These are phyloP conservation scores for Sphagnum magellanicum DNA, from an alignment of 228 moss, liverwort and hornwort species.

Conservation along the genomic window DNA sequence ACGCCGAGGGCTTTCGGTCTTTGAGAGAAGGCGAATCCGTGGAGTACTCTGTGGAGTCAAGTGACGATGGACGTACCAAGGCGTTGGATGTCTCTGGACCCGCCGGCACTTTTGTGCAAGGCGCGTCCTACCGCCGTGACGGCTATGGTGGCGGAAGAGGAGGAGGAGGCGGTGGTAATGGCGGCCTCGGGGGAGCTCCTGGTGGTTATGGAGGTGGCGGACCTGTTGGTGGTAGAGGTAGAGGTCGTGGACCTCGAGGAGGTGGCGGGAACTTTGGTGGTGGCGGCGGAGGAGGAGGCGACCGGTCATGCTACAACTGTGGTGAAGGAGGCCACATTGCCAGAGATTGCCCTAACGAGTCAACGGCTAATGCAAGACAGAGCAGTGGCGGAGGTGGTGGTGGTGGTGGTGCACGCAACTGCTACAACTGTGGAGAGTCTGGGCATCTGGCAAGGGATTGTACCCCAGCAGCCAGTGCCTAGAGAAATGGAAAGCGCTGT, in stretches of 20 bases:
- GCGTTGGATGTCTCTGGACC: conserved; percentile 82
- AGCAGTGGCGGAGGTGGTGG: conserved; percentile 35
- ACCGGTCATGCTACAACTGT: conserved; percentile 90
- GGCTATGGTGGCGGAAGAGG: conserved; percentile 60
- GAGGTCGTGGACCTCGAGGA: background rate
- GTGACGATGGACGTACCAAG: conserved; percentile 90
- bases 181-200: conserved; percentile 41
- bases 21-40: conserved; percentile 84
- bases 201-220: conserved; percentile 40
- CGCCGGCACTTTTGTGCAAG: conserved; percentile 71
- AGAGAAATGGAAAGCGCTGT: conserved; percentile 6
- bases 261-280: too few relatives aligned
- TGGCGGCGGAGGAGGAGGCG: conserved; percentile 39
- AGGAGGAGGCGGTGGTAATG: conserved; percentile 35
- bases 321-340: conserved; percentile 95
- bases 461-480: conserved; percentile 52
- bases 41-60: conserved; percentile 77
- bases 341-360: conserved; percentile 72
- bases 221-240: conserved; percentile 36
- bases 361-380: conserved; percentile 56
- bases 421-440: conserved; percentile 93
- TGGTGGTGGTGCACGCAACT: conserved; percentile 73
- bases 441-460: conserved; percentile 92
- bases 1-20: conserved; percentile 92
- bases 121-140: conserved; percentile 77